Evolutionary conservation across 2,329 filamentous ascomycete species (phyloP), one percentile per base, ranked within the genome.

Genomic region (Fusarium goolgardi): DNA sequence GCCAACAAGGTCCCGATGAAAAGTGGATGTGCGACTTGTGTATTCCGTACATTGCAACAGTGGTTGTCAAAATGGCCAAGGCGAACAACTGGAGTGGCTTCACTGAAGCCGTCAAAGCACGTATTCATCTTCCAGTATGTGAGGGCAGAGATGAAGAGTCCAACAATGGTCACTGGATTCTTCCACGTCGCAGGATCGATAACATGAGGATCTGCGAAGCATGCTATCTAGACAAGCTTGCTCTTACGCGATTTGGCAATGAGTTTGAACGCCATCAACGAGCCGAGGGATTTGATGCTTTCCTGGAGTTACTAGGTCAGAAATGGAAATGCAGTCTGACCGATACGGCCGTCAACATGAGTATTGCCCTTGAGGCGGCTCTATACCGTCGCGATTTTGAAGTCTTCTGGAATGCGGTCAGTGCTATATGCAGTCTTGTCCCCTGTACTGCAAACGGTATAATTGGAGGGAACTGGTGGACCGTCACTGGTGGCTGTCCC

Each of bases 171-270:
- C 71, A 59, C 7, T 80, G 78, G 77, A 73, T 74, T 29, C 37
- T 69, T 1, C 66, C 73, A 0, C 69, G 73, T 0, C 69, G 65
- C 2, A 61, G 49, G 12, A 71, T 78, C 4, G 60, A 75, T 2
- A 63, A 70, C 2, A 43, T 80, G 43, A 61, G 64, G 6, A 64
- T 77, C 1, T 81, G 79, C 51, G 76, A 79, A 44, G 58, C 75
- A 2, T 81, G 79, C 23, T 79, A 75, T 56, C 56, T 79, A 13
- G 78, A 80, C 20, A 75, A 71, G 15, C n/a, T 80, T 8, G 75
- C 69, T 0, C 43, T 73, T 4, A 79, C 78, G 0, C 49, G 49
- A 0, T 76, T 80, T 9, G 73, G 59, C 0, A 35, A 49, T 7
- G 68, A 77, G 11, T 80, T 79, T 45, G 72, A 73, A 20, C 65